Conservation (phyloP, 768 basidiomycete species). For the Rubroboletus satanas region DNA sequence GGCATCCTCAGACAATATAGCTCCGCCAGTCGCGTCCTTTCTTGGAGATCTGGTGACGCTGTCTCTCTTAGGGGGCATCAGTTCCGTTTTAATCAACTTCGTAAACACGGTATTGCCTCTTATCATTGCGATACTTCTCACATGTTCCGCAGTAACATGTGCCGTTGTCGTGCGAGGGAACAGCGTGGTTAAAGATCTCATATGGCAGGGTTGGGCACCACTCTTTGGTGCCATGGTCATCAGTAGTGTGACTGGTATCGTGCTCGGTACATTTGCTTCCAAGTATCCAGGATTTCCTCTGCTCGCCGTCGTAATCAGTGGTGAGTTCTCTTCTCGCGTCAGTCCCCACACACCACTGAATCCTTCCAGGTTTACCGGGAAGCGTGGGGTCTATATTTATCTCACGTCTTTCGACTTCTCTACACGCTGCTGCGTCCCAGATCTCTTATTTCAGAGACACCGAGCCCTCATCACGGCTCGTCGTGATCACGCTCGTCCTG, state of each 20-base stretch:
- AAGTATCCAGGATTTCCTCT: slow-evolving; percentile 85
- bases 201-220: slow-evolving; percentile 86
- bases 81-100: slow-evolving; percentile 63
- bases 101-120: slow-evolving; percentile 65
- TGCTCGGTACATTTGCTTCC: slow-evolving; percentile 86
- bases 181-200: slow-evolving; percentile 61
- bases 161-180: slow-evolving; percentile 61
- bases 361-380: slow-evolving; percentile 67
- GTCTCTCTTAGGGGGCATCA: slow-evolving; percentile 71
- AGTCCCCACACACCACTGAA: background rate
- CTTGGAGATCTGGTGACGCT: slow-evolving; percentile 92
- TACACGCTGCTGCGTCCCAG: slow-evolving; percentile 50
- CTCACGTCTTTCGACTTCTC: slow-evolving; percentile 83
- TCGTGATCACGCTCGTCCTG: slow-evolving; percentile 63
- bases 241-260: slow-evolving; percentile 83
- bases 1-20: slow-evolving; percentile 74
- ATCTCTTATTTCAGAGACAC: slow-evolving; percentile 1
- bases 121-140: slow-evolving; percentile 45
- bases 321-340: slow-evolving; percentile 36
- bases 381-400: slow-evolving; percentile 88
- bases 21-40: slow-evolving; percentile 89
- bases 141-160: slow-evolving; percentile 49
- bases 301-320: slow-evolving; percentile 83
- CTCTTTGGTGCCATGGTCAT: slow-evolving; percentile 89
- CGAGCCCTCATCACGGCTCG: slow-evolving; percentile 44